phyloP scores from a whole-genome alignment of 2,329 filamentous ascomycete species.

The Coleophoma crateriformis region DNA sequence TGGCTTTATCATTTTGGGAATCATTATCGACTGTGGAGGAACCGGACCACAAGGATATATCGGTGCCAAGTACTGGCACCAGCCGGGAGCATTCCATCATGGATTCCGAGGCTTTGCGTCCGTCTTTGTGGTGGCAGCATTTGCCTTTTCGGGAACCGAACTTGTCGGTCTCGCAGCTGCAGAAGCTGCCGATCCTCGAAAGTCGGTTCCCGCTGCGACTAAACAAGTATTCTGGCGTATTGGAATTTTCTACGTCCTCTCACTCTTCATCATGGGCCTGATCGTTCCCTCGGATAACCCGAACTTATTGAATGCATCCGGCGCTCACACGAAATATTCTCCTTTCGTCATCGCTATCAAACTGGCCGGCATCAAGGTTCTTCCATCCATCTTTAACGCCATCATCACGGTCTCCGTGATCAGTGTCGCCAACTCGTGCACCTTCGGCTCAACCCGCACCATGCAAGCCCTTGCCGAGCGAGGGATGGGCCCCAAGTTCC shows the following conservation, averaged over 20 bases:
- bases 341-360: constrained; percentile 45
- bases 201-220: constrained; percentile 33
- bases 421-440: constrained; percentile 43
- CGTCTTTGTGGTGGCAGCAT: constrained; percentile 57
- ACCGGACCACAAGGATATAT: constrained; percentile 40
- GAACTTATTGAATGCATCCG: constrained; percentile 14
- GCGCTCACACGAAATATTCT: constrained; percentile 19
- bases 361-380: constrained; percentile 40
- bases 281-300: constrained; percentile 28
- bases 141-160: constrained; percentile 56
- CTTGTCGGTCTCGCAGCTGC: constrained; percentile 54
- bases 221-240: constrained; percentile 39
- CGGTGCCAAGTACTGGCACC: constrained; percentile 53
- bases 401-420: constrained; percentile 44
- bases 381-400: constrained; percentile 45
- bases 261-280: constrained; percentile 34
- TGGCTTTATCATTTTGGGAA: constrained; percentile 57
- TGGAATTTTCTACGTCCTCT: constrained; percentile 34
- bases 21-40: constrained; percentile 50
- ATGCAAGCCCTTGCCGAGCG: constrained; percentile 41
- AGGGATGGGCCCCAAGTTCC: constrained; percentile 47
- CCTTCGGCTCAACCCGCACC: constrained; percentile 42
- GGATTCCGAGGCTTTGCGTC: constrained; percentile 59
- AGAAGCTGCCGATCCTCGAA: constrained; percentile 49
- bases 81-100: constrained; percentile 47